phyloP scores from a whole-genome alignment of 2,329 filamentous ascomycete genomes.

The Diaporthe ilicicola region DNA sequence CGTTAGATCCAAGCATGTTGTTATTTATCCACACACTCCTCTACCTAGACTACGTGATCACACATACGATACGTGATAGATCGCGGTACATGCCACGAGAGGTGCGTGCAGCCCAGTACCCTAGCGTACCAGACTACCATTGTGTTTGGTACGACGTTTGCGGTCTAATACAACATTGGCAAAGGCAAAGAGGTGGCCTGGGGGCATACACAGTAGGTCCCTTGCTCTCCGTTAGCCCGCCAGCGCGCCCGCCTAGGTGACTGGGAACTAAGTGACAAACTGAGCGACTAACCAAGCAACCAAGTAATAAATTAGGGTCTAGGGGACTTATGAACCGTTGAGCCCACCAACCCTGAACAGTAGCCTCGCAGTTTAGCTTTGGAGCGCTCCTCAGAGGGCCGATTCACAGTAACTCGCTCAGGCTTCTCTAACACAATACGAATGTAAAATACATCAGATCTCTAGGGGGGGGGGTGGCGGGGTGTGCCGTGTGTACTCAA shows the following conservation, averaged over 20 bases:
- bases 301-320: neutral
- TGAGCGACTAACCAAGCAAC: neutral
- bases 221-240: neutral
- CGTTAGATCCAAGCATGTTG: slow-evolving; percentile 4
- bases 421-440: neutral
- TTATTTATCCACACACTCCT: neutral
- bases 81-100: slow-evolving; percentile 16
- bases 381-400: neutral
- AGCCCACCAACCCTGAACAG: neutral
- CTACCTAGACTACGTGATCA: neutral
- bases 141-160: slow-evolving; percentile 15
- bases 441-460: slow-evolving; percentile 3
- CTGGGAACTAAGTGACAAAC: neutral
- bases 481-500: neutral
- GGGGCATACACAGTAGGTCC: neutral
- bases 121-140: slow-evolving; percentile 6
- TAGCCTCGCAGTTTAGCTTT: neutral
- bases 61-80: neutral
- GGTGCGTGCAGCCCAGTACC: slow-evolving; percentile 1
- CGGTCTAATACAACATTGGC: slow-evolving; percentile 10
- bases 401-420: neutral
- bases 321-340: neutral
- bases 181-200: neutral
- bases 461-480: neutral
- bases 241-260: neutral